These are phyloP conservation scores for Pichia sp. DNA, from an alignment of 1,139 yeast genomes.

Conservation along the genomic window DNA sequence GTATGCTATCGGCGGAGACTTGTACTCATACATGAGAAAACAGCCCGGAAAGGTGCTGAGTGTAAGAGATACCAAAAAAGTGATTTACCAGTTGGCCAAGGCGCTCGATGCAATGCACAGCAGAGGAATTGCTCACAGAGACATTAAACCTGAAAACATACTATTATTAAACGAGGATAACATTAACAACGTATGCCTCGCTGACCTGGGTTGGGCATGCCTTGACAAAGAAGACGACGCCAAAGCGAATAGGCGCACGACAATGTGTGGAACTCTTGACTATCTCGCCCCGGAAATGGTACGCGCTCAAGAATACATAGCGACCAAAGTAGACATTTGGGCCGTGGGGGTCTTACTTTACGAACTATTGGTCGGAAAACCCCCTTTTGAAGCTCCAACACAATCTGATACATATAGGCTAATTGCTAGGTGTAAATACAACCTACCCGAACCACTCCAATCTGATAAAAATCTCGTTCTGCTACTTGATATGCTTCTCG, in stretches of 20 bases:
- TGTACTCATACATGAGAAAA: constrained; percentile 55
- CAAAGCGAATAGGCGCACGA: constrained; percentile 40
- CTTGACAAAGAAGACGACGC: neutral
- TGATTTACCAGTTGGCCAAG: constrained; percentile 53
- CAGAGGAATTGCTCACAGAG: constrained; percentile 84
- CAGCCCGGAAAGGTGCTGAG: neutral
- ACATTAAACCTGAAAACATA: constrained; percentile 87
- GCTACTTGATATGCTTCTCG: neutral
- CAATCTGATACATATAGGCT: constrained; percentile 67
- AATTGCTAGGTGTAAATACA: constrained; percentile 34
- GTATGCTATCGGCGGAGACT: constrained; percentile 80
- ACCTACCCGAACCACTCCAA: constrained; percentile 7
- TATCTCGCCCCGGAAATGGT: constrained; percentile 96
- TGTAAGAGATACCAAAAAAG: neutral
- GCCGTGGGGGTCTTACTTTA: constrained; percentile 82
- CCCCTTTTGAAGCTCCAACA: constrained; percentile 78
- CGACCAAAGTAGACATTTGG: constrained; percentile 68
- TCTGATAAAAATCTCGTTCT: neutral
- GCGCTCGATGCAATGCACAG: constrained; percentile 63
- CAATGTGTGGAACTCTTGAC: constrained; percentile 93
- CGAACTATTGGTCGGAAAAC: constrained; percentile 81
- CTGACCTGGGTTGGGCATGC: constrained; percentile 95
- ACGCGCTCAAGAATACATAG: constrained; percentile 25
- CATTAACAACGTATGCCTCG: constrained; percentile 44
- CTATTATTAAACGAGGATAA: constrained; percentile 64